phyloP scores from a whole-genome alignment of 495 filamentous ascomycete species.

The Copromyces sp. region DNA sequence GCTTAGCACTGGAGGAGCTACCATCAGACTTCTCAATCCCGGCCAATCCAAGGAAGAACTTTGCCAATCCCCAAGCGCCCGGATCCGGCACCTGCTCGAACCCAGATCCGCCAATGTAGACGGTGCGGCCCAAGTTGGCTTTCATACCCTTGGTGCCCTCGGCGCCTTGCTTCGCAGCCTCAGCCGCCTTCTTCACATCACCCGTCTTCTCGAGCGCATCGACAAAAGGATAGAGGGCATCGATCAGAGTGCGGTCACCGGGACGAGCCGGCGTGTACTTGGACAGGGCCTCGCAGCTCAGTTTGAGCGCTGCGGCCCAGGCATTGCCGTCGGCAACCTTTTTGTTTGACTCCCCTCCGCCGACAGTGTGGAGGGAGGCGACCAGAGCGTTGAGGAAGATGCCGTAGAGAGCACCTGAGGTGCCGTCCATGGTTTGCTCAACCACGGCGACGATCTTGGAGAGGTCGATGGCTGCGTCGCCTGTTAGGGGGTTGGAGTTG shows the following conservation, averaged over 20 bases:
- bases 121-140: slow-evolving; percentile 75
- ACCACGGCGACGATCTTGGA: slow-evolving; percentile 69
- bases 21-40: slow-evolving; percentile 26
- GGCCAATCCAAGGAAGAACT: slow-evolving; percentile 71
- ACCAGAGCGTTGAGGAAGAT: slow-evolving; percentile 93
- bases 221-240: slow-evolving; percentile 83
- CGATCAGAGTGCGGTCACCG: slow-evolving; percentile 84
- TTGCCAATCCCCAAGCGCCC: slow-evolving; percentile 73
- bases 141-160: slow-evolving; percentile 84
- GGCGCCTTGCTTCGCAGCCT: slow-evolving; percentile 64
- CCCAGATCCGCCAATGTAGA: slow-evolving; percentile 83
- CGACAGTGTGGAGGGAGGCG: slow-evolving; percentile 50
- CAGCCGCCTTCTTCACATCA: slow-evolving; percentile 58
- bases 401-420: slow-evolving; percentile 86
- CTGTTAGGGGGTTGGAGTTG: slow-evolving; percentile 41
- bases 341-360: slow-evolving; percentile 19
- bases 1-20: slow-evolving; percentile 17
- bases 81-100: slow-evolving; percentile 82
- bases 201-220: slow-evolving; percentile 52
- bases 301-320: slow-evolving; percentile 66
- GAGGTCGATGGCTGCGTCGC: slow-evolving; percentile 64
- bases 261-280: slow-evolving; percentile 84
- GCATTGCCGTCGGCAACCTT: slow-evolving; percentile 24
- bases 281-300: slow-evolving; percentile 58
- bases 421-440: slow-evolving; percentile 92